These are phyloP conservation scores for Aspergillus ochraceoroseus DNA, from an alignment of 2,329 filamentous ascomycete genomes.

Conservation along the genomic window DNA sequence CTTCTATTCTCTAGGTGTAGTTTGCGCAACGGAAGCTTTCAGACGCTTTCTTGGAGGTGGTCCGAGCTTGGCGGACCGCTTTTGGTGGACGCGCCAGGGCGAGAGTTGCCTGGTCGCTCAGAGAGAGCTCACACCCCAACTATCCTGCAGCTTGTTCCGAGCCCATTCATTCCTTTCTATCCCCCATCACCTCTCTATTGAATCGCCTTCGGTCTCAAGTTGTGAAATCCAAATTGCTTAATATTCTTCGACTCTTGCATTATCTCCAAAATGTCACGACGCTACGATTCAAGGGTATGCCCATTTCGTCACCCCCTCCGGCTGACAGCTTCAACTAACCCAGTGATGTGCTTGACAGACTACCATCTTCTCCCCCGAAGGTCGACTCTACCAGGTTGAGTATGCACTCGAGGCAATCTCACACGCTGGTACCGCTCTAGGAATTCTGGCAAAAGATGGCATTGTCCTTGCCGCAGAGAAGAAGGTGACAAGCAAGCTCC, in stretches of 20 bases:
- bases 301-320: constrained; percentile 18
- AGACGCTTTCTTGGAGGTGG: constrained; percentile 27
- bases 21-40: constrained; percentile 20
- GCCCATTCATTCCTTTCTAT: constrained; percentile 14
- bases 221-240: constrained; percentile 6
- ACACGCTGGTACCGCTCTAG: constrained; percentile 92
- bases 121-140: constrained; percentile 35
- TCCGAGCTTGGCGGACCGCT: constrained; percentile 37
- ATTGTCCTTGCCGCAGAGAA: constrained; percentile 97
- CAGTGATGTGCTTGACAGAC: constrained; percentile 57
- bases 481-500: constrained; percentile 97
- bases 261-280: constrained; percentile 71
- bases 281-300: constrained; percentile 93
- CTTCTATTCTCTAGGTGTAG: background rate
- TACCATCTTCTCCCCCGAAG: constrained; percentile 99
- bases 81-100: constrained; percentile 37
- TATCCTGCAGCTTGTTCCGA: constrained; percentile 21
- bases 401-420: constrained; percentile 99
- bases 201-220: constrained; percentile 3
- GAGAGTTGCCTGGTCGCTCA: constrained; percentile 35
- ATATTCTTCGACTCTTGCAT: constrained; percentile 13
- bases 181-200: constrained; percentile 8
- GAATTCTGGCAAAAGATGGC: constrained; percentile 94
- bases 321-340: constrained; percentile 34
- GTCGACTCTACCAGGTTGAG: constrained; percentile 97